Conservation (phyloP, 805 yeast species). For the Wickerhamiella dianesei region DNA sequence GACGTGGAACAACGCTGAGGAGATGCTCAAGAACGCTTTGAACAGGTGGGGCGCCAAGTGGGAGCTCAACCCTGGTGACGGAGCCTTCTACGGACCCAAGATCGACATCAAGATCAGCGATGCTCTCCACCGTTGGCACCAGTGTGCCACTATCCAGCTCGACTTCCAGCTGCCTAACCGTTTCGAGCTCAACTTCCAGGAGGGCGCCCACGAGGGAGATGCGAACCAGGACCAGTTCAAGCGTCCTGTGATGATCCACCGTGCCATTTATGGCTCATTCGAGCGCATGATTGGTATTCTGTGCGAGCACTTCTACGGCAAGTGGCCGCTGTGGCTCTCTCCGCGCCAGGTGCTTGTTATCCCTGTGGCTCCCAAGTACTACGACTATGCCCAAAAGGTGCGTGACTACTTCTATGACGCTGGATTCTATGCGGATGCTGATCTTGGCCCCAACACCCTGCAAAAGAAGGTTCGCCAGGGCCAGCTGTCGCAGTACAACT, state of each 20-base stretch:
- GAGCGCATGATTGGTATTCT: slow-evolving; percentile 99
- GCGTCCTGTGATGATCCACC: slow-evolving; percentile 98
- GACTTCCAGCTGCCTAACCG: slow-evolving; percentile 90
- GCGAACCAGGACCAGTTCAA: slow-evolving; percentile 35
- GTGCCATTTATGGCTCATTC: slow-evolving; percentile 95
- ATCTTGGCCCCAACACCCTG: slow-evolving; percentile 86
- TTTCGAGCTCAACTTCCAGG: slow-evolving; percentile 78
- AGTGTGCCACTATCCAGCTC: slow-evolving; percentile 96
- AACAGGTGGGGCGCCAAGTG: slow-evolving; percentile 77
- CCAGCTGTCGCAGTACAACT: slow-evolving; percentile 87
- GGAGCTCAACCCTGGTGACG: slow-evolving; percentile 95
- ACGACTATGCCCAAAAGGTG: slow-evolving; percentile 76
- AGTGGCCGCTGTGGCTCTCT: slow-evolving; percentile 99
- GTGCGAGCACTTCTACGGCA: slow-evolving; percentile 96
- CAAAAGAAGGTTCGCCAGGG: slow-evolving; percentile 98
- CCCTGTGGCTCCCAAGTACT: slow-evolving; percentile 91
- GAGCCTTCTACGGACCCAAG: slow-evolving; percentile 95
- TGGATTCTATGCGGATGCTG: slow-evolving; percentile 87
- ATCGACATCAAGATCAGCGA: slow-evolving; percentile 93
- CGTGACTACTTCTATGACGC: slow-evolving; percentile 47
- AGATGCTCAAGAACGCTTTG: slow-evolving; percentile 67
- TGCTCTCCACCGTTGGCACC: slow-evolving; percentile 93
- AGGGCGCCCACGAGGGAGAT: slow-evolving; percentile 21
- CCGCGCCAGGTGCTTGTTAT: slow-evolving; percentile 95
- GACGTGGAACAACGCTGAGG: slow-evolving; percentile 89